These are phyloP conservation scores for Moniliella sp. DNA, from an alignment of 1,284 basidiomycete species.

Conservation along the genomic window DNA sequence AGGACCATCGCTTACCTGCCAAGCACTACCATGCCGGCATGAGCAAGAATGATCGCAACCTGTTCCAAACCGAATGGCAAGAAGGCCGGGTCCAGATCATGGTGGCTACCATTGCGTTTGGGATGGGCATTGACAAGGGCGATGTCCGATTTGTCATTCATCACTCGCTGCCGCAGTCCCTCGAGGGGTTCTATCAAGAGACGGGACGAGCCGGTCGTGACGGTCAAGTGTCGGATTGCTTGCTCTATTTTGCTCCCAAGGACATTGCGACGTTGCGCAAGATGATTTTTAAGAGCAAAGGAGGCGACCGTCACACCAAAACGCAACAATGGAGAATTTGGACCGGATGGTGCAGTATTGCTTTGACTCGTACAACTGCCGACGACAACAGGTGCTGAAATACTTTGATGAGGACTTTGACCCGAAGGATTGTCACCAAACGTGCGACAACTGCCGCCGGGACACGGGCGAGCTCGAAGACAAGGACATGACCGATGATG, in stretches of 20 bases:
- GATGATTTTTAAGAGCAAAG: constrained; percentile 42
- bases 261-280: constrained; percentile 41
- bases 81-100: constrained; percentile 54
- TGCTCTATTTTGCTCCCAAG: constrained; percentile 39
- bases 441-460: constrained; percentile 52
- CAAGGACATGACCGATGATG: constrained; percentile 1
- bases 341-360: constrained; percentile 52
- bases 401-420: constrained; percentile 50
- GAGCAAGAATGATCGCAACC: constrained; percentile 45
- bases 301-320: constrained; percentile 40
- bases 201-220: constrained; percentile 65
- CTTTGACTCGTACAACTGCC: constrained; percentile 59
- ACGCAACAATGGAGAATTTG: constrained; percentile 44
- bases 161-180: constrained; percentile 46
- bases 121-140: constrained; percentile 89
- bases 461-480: constrained; percentile 5
- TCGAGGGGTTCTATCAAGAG: constrained; percentile 60
- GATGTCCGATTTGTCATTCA: constrained; percentile 63
- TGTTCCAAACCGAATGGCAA: constrained; percentile 55
- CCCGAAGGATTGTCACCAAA: constrained; percentile 41
- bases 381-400: constrained; percentile 58
- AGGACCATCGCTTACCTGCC: constrained; percentile 45
- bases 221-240: constrained; percentile 38
- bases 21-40: constrained; percentile 72
- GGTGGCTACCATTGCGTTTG: constrained; percentile 66